Evolutionary conservation across 2,329 filamentous ascomycete species (phyloP).

Genomic region (Cordyceps militaris): DNA sequence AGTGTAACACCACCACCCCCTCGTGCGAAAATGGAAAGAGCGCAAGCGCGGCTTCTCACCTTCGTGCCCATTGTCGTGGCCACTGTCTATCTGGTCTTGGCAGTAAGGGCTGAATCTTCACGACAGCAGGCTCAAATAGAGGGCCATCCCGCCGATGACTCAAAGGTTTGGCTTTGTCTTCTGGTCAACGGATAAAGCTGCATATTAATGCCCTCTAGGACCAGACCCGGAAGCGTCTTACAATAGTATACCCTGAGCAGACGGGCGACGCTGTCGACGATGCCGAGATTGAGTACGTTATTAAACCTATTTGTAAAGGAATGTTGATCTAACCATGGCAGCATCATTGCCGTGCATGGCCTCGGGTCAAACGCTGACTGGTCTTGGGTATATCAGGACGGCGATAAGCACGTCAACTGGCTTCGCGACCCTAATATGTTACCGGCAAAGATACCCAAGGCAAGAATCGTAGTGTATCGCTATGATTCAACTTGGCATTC

Average conservation of each 20-base stretch:
- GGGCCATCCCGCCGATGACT: background rate
- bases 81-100: background rate
- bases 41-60: background rate
- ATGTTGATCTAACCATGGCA: background rate
- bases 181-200: background rate
- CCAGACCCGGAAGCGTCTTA: background rate
- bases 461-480: slow-evolving; percentile 17
- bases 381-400: slow-evolving; percentile 18
- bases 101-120: background rate
- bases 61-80: background rate
- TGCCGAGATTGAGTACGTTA: background rate
- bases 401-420: slow-evolving; percentile 15
- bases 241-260: background rate
- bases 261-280: background rate
- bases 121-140: background rate
- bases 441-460: slow-evolving; percentile 7
- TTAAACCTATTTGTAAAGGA: background rate
- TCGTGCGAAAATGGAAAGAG: background rate
- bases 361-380: slow-evolving; percentile 19
- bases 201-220: background rate
- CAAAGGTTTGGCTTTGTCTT: background rate
- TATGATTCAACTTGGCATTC: slow-evolving; percentile 18
- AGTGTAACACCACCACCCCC: background rate
- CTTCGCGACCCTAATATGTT: slow-evolving; percentile 17
- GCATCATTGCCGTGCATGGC: slow-evolving; percentile 19